Base-by-base conservation (phyloP, 192 early-diverging fungal species). In the Coemansia sp. region DNA sequence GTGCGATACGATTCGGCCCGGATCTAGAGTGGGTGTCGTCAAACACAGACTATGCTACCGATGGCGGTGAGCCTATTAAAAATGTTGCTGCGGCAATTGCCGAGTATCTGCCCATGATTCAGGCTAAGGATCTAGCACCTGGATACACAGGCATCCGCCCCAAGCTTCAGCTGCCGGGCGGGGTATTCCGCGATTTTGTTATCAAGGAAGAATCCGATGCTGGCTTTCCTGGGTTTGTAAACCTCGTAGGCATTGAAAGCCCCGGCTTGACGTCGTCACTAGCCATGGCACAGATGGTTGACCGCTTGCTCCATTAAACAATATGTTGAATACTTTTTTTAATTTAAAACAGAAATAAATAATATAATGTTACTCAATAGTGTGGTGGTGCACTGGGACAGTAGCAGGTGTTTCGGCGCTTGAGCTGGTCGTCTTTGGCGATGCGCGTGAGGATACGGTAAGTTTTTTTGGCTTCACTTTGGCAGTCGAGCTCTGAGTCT, bases 101-200 rank as follows among this genome's bases (percentile, higher is more conserved):
- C 37, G 63, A 65, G 4, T 95, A 93, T 73, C 67, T 93, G 62
- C 89, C 86, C 0, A 38, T 50, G 1, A 69, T 93, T 25, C 56
- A 81, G 37, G 32, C 69, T n/a, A 68, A 83, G 11, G 81, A 88
- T n/a, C 69, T 95, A 15, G 70, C 75, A 25, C 80, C 82, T 3
- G 92, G 88, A 48, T 93, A 94, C 62, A 72, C 88, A 3, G 93
- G 93, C 17, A 91, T 94, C 15, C 88, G 93, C 58, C 92, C 93
- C 5, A 95, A 95, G 71, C 83, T 95, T 5, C 83, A 88, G 32
- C 81, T 79, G 1, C 89, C 88, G 0, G 90, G 86, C 24, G 89
- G 86, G 29, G 70, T 81, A 4, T 91, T 92, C 62, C 76, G 79
- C 52, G 93, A 95, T 62, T 95, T 94, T 81, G 68, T 87, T 5